Evolutionary conservation across 1,139 yeast genomes (phyloP).

Genomic region (Cylindricascospora bacillispora): DNA sequence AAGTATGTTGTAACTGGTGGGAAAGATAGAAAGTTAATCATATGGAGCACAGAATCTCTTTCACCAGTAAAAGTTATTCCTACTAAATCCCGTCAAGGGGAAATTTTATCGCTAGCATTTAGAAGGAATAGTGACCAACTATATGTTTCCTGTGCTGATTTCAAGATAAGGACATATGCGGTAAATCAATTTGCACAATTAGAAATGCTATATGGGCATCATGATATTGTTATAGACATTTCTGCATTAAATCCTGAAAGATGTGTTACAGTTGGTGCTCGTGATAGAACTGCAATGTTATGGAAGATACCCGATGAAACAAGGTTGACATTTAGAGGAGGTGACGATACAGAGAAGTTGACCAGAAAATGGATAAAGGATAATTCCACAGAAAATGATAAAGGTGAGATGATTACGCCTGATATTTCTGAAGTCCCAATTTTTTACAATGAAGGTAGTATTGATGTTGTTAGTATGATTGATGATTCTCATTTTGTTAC

Average conservation of each 20-base stretch:
- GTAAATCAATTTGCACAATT: slow-evolving; percentile 78
- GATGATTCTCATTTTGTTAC: slow-evolving; percentile 90
- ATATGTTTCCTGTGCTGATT: slow-evolving; percentile 87
- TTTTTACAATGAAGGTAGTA: slow-evolving; percentile 67
- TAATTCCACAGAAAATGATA: slow-evolving; percentile 24
- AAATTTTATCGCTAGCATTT: slow-evolving; percentile 61
- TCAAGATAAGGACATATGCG: slow-evolving; percentile 77
- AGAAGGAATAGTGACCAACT: slow-evolving; percentile 74
- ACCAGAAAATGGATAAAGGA: slow-evolving; percentile 29
- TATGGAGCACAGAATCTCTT: slow-evolving; percentile 76
- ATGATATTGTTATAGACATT: slow-evolving; percentile 74
- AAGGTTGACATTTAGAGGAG: slow-evolving; percentile 86
- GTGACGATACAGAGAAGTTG: slow-evolving; percentile 44
- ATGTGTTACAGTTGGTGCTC: slow-evolving; percentile 88
- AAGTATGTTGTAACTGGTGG: slow-evolving; percentile 86
- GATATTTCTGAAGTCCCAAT: slow-evolving; percentile 24
- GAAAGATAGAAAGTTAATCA: slow-evolving; percentile 59
- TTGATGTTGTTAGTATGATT: slow-evolving; percentile 81
- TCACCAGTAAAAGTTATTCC: slow-evolving; percentile 66
- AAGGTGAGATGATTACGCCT: slow-evolving; percentile 20
- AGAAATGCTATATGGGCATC: slow-evolving; percentile 90
- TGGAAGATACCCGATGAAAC: slow-evolving; percentile 97
- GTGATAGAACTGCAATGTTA: slow-evolving; percentile 89
- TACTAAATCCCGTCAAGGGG: slow-evolving; percentile 55
- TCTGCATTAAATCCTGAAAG: slow-evolving; percentile 73